Base-by-base conservation (phyloP, 2,329 filamentous ascomycete genomes). In the Diaporthe eres region DNA sequence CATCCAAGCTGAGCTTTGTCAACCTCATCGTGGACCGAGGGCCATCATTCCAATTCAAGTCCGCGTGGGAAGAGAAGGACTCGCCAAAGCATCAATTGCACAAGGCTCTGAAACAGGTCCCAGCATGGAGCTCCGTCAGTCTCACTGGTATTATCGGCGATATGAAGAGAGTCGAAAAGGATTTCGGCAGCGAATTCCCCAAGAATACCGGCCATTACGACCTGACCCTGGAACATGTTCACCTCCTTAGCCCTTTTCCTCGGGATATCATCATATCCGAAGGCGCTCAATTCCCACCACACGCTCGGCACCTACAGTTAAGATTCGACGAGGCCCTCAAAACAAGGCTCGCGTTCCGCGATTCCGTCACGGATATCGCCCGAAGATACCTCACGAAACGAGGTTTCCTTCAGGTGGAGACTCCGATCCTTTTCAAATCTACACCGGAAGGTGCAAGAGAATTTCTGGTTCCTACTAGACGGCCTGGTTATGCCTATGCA, bases 391-490 rank as follows among this genome's bases (percentile, higher is more conserved):
- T 95, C 44, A 86, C 88, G 22, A 83, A 87, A 7, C 87, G 88
- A 37, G 89, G 87, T 1, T 96, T 96, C 80, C 87, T 90, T 17
- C 94, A 98, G 79, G 90, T 98, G 44, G 97, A 99, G 83, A 99
- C 97, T 0, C 97, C 97, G 0, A 86, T 98, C 5, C 89, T 99
- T 0, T 99, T 99, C 90, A 99, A 98, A 84, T 98, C 97, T 0
- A 99, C 97, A 0, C 95, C 97, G 0, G 97, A 99, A 85, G 97
- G 97, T 0, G 97, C 97, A 1, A 90, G 96, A 67, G 97, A 99
- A 83, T 99, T 99, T 77, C 84, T 99, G 8, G 96, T 99, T 6
- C 97, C 97, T 0, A 98, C 96, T 0, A 89, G 97, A 39, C 90
- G 89, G 49, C 89, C 88, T 1, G 95, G 95, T 0, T 86, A 92